Percentiles rank a stretch among this genome's conserved stretches.
Evolutionary conservation across 2,329 filamentous ascomycete species (phyloP).

Genomic region (Aschersonia sp.): DNA sequence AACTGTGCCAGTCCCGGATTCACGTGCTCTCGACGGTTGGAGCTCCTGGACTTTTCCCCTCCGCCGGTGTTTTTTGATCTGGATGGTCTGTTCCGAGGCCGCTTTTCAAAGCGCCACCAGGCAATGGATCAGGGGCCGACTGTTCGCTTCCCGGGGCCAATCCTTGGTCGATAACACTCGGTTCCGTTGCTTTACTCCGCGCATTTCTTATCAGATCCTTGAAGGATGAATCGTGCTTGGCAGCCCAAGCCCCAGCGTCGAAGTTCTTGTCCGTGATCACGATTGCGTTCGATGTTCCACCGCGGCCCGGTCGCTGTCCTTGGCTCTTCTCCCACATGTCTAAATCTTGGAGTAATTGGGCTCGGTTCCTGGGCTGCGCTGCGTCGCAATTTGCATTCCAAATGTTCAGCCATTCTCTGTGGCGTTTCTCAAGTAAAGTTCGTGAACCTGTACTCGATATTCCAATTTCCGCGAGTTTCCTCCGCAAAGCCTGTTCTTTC

Average conservation of each 20-base stretch:
- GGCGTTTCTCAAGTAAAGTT: slow-evolving; percentile 58
- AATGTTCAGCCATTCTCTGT: slow-evolving; percentile 86
- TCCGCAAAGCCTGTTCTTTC: slow-evolving; percentile 64
- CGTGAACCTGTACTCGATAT: slow-evolving; percentile 58
- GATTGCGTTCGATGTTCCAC: slow-evolving; percentile 20
- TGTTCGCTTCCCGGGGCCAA: slow-evolving; percentile 1
- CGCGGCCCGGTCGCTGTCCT: slow-evolving; percentile 39
- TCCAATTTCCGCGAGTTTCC: slow-evolving; percentile 69
- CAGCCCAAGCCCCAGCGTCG: slow-evolving; percentile 62
- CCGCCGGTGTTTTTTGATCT: no score
- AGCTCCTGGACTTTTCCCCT: no score
- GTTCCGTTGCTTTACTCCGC: slow-evolving; percentile 21
- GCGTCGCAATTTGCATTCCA: slow-evolving; percentile 98
- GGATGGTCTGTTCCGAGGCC: no score
- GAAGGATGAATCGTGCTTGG: slow-evolving; percentile 61
- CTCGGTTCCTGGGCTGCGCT: slow-evolving; percentile 51
- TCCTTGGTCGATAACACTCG: slow-evolving; percentile 16
- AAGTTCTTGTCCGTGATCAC: slow-evolving; percentile 79
- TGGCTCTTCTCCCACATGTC: slow-evolving; percentile 79
- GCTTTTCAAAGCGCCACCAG: no score
- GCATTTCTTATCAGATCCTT: slow-evolving; percentile 67
- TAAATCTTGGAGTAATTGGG: slow-evolving; percentile 62
- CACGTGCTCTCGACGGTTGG: no score
- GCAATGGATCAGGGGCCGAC: not conserved
- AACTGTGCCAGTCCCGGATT: no score